phyloP scores from a whole-genome alignment of 441 rosid genomes.

The Bruguiera hainesii region DNA sequence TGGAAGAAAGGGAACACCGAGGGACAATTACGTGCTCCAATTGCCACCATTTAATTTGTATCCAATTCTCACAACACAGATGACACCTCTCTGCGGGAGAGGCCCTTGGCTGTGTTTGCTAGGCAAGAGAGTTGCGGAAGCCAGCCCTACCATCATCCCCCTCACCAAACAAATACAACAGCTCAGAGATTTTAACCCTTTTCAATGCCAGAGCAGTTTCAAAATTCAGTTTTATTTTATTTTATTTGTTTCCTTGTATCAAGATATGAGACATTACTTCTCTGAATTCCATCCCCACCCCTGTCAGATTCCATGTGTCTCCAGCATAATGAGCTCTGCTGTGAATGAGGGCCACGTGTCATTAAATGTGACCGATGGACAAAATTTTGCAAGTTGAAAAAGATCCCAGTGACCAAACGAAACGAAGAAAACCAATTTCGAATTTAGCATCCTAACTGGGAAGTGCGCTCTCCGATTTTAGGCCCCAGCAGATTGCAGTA shows the following conservation, averaged over 20 bases:
- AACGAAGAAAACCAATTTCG: slow-evolving; percentile 13
- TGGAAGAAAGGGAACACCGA: slow-evolving; percentile 44
- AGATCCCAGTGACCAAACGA: not conserved
- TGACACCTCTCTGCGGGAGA: slow-evolving; percentile 38
- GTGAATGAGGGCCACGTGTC: slow-evolving; percentile 51
- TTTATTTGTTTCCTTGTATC: not conserved
- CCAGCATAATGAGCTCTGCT: slow-evolving; percentile 44
- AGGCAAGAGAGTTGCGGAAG: slow-evolving; percentile 14
- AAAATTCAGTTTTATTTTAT: slow-evolving; percentile 3
- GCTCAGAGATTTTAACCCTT: too few relatives aligned
- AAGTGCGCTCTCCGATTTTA: slow-evolving; percentile 28
- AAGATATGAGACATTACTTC: slow-evolving; percentile 25
- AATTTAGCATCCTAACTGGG: slow-evolving; percentile 36
- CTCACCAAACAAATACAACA: not conserved
- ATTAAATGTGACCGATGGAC: slow-evolving; percentile 30
- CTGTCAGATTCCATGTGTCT: slow-evolving; percentile 66
- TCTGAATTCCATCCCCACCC: slow-evolving; percentile 39
- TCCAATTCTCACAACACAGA: slow-evolving; percentile 40
- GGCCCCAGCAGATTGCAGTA: slow-evolving; percentile 26
- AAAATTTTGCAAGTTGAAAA: slow-evolving; percentile 17
- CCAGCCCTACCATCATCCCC: slow-evolving; percentile 19
- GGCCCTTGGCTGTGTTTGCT: slow-evolving; percentile 26
- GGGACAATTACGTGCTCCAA: slow-evolving; percentile 51
- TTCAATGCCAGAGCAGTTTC: not conserved
- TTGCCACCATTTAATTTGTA: slow-evolving; percentile 47